phyloP scores from a whole-genome alignment of 352 stramenopile species.

The Globisporangium middletonii region DNA sequence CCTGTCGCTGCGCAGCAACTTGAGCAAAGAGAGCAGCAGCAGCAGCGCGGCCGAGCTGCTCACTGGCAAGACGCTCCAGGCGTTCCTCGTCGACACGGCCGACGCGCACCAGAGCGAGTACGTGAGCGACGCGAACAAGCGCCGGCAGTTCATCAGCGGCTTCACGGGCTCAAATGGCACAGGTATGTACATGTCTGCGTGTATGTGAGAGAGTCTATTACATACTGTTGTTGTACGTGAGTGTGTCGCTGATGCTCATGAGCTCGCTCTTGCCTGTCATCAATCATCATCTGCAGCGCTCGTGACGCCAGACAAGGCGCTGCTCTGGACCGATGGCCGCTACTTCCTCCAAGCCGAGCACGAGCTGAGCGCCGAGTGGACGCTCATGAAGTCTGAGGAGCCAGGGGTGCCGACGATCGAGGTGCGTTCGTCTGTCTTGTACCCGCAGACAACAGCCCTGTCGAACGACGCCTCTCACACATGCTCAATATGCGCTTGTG shows the following conservation, averaged over 20 bases:
- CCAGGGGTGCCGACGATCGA: constrained; percentile 88
- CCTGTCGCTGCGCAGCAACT: constrained; percentile 46
- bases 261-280: not conserved
- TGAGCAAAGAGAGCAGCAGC: constrained; percentile 35
- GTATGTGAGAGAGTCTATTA: too few relatives aligned
- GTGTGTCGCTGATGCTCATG: not conserved
- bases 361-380: constrained; percentile 91
- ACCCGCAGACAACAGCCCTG: not conserved
- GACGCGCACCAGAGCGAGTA: constrained; percentile 99
- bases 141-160: constrained; percentile 92
- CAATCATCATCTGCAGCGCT: constrained; percentile 26
- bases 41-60: constrained; percentile 15
- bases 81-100: constrained; percentile 93
- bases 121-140: constrained; percentile 93
- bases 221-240: not conserved
- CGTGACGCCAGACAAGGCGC: constrained; percentile 77
- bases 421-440: constrained; percentile 31
- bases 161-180: constrained; percentile 98
- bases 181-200: constrained; percentile 19
- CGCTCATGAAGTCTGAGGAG: constrained; percentile 94
- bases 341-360: constrained; percentile 97
- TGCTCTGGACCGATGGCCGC: constrained; percentile 98
- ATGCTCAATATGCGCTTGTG: not conserved
- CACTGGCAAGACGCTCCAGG: constrained; percentile 55
- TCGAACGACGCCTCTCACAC: not conserved